phyloP scores from a whole-genome alignment of 2,329 filamentous ascomycete species.

The Paraphoma sp. region DNA sequence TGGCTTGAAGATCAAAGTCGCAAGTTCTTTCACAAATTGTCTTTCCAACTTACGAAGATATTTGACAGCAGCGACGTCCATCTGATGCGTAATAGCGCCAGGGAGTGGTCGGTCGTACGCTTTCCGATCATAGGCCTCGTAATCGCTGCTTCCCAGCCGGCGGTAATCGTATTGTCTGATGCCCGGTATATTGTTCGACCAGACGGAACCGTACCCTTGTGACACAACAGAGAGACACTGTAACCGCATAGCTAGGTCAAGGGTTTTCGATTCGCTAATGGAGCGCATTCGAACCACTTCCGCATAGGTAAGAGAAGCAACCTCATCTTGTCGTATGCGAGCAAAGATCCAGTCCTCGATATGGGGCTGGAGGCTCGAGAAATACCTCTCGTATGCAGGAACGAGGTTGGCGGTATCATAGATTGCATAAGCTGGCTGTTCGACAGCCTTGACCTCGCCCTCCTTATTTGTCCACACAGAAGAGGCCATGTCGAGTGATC shows the following conservation, averaged over 20 bases:
- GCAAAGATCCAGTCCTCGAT: constrained; percentile 43
- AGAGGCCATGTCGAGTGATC: constrained; percentile 35
- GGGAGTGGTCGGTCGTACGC: constrained; percentile 42
- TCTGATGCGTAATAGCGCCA: constrained; percentile 44
- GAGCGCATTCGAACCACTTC: constrained; percentile 41
- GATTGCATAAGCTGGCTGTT: constrained; percentile 44
- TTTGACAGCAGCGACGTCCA: constrained; percentile 46
- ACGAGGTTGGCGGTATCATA: constrained; percentile 40
- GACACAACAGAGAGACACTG: constrained; percentile 45
- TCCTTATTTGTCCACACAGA: constrained; percentile 40
- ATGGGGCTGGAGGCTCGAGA: constrained; percentile 30
- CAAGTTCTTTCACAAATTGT: constrained; percentile 36
- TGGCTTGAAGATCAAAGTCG: constrained; percentile 37
- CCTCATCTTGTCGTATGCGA: constrained; percentile 35
- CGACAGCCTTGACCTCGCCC: constrained; percentile 32
- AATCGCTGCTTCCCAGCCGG: constrained; percentile 36
- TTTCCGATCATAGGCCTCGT: constrained; percentile 46
- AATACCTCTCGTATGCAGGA: constrained; percentile 35
- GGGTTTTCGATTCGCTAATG: constrained; percentile 26
- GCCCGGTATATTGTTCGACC: constrained; percentile 37
- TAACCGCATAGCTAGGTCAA: constrained; percentile 40
- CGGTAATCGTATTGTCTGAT: constrained; percentile 42
- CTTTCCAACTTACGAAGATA: constrained; percentile 39
- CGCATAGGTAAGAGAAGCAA: constrained; percentile 37
- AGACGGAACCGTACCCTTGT: constrained; percentile 47